phyloP scores from a whole-genome alignment of 2,329 filamentous ascomycete species.

The Corinectria fuckeliana region DNA sequence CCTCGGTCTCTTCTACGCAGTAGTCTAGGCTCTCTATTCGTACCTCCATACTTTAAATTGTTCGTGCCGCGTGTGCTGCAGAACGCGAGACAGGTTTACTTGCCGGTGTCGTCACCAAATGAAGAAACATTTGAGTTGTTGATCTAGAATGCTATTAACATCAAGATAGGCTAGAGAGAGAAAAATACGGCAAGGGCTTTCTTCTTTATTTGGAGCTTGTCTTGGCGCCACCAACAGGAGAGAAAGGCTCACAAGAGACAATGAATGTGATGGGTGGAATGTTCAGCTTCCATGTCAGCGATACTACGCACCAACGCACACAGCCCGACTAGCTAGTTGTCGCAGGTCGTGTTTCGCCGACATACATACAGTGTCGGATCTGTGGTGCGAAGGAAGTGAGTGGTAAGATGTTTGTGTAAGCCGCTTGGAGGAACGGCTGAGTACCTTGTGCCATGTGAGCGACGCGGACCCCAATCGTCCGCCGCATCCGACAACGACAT shows the following conservation, averaged over 20 bases:
- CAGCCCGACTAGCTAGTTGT: neutral
- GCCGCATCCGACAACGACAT: neutral
- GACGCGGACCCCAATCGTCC: neutral
- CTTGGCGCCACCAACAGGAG: neutral
- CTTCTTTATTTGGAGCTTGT: neutral
- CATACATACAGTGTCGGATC: conserved; percentile 5
- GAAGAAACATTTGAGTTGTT: neutral
- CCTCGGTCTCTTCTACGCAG: conserved; percentile 2
- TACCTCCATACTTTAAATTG: no score
- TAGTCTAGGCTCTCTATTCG: neutral
- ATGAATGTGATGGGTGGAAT: neutral
- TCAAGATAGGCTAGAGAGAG: neutral
- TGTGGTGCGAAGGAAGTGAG: neutral
- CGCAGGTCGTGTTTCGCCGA: conserved; percentile 14
- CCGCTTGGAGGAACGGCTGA: neutral
- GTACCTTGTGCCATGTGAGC: neutral
- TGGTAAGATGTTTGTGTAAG: conserved; percentile 1
- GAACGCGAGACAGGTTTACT: no score
- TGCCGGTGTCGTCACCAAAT: no score
- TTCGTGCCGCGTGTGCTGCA: neutral
- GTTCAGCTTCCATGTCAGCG: neutral
- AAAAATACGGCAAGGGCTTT: neutral
- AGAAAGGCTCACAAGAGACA: neutral
- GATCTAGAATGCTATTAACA: no score
- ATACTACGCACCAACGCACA: neutral